Percentiles rank a stretch among this genome's conserved stretches.
Evolutionary conservation across 179 eudicot species (phyloP).

Genomic region (Carnegiea gigantea): DNA sequence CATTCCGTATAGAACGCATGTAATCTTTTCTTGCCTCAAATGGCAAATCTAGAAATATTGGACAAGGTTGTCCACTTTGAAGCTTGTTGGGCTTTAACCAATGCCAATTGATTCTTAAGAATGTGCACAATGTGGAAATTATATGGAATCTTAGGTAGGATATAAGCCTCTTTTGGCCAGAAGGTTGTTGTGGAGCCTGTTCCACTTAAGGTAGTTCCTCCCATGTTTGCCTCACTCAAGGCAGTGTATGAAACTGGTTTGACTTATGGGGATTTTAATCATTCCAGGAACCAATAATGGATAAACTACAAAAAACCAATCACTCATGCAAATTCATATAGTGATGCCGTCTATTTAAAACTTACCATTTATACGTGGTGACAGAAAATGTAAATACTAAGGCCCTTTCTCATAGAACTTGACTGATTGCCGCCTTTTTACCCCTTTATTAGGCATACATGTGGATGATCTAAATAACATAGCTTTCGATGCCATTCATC

Average conservation of each 20-base stretch:
- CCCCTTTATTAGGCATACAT: background rate
- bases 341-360: too few species aligned
- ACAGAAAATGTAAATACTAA: too few species aligned
- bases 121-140: background rate
- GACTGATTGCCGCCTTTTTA: background rate
- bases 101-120: too few species aligned
- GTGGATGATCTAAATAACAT: background rate
- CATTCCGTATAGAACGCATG: too few species aligned
- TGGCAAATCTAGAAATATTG: too few species aligned
- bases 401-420: background rate
- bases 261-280: background rate
- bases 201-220: background rate
- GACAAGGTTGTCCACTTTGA: too few species aligned
- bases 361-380: too few species aligned
- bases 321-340: background rate
- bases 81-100: too few species aligned
- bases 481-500: background rate
- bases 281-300: background rate
- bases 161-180: background rate
- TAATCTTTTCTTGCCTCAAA: background rate
- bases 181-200: background rate
- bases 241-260: background rate
- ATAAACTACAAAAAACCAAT: background rate
- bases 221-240: too few species aligned
- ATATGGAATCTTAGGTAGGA: background rate